Conservation (phyloP, 768 basidiomycete genomes). For the Coprinellus micaceus region DNA sequence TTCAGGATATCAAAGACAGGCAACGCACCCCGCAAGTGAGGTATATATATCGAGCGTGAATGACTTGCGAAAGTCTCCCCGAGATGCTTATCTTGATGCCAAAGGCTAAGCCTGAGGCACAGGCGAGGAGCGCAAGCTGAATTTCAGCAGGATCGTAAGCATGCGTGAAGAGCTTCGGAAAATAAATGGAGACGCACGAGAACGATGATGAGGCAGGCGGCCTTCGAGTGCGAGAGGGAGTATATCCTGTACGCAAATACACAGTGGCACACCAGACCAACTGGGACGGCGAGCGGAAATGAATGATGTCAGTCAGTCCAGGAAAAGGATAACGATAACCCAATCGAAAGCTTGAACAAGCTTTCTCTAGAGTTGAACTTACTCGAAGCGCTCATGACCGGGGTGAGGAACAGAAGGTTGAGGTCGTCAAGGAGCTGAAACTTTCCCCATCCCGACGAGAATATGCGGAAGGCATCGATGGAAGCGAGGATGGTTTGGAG, state of each 20-base stretch:
- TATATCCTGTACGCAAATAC: conserved; percentile 29
- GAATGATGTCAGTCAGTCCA: neutral
- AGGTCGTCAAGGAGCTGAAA: conserved; percentile 17
- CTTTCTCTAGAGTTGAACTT: conserved; percentile 10
- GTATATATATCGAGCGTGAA: conserved; percentile 20
- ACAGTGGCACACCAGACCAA: conserved; percentile 25
- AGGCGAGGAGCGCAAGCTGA: conserved; percentile 18
- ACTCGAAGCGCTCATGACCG: conserved; percentile 25
- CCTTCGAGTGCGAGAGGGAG: conserved; percentile 21
- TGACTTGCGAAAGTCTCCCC: conserved; percentile 15
- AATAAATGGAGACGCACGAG: neutral
- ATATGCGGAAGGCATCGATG: conserved; percentile 24
- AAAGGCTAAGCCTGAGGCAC: conserved; percentile 19
- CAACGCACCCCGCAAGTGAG: conserved; percentile 23
- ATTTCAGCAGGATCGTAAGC: too few species aligned
- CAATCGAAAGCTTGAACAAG: too few species aligned
- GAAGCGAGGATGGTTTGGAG: conserved; percentile 25
- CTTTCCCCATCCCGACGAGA: conserved; percentile 25
- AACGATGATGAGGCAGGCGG: conserved; percentile 17
- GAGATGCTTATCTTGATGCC: conserved; percentile 18
- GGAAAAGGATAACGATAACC: too few species aligned
- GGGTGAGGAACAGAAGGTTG: conserved; percentile 28
- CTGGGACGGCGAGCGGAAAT: conserved; percentile 1
- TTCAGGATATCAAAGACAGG: neutral
- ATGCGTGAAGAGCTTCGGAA: too few species aligned